Percentiles rank a stretch among this genome's conserved stretches.
phyloP scores from a whole-genome alignment of 2,329 filamentous ascomycete species.

The Ascosphaera aggregata region DNA sequence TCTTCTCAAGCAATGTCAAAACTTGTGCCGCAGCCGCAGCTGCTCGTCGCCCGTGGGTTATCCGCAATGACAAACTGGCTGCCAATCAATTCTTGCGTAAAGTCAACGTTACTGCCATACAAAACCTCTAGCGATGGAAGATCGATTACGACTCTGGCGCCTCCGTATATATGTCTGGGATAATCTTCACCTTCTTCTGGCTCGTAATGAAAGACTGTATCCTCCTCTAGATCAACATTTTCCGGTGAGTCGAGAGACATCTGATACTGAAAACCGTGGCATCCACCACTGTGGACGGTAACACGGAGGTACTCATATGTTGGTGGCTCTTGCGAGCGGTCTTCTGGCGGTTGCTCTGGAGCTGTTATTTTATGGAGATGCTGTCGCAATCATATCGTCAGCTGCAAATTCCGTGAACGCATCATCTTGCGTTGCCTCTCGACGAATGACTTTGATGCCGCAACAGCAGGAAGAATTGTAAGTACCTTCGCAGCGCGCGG shows the following conservation, averaged over 20 bases:
- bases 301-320: constrained; percentile 61
- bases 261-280: constrained; percentile 93
- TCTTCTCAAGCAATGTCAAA: constrained; percentile 62
- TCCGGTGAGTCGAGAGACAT: constrained; percentile 50
- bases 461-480: background rate
- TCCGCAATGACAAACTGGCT: constrained; percentile 93
- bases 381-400: constrained; percentile 8
- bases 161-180: constrained; percentile 19
- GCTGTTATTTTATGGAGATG: constrained; percentile 54
- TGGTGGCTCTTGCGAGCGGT: constrained; percentile 32
- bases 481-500: constrained; percentile 53
- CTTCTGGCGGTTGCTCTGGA: constrained; percentile 18
- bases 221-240: constrained; percentile 46
- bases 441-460: background rate
- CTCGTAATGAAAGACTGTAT: constrained; percentile 62
- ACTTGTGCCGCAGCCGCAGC: constrained; percentile 90
- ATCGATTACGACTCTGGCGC: constrained; percentile 73
- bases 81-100: constrained; percentile 83
- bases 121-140: constrained; percentile 66
- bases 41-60: constrained; percentile 77
- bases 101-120: constrained; percentile 88
- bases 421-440: too few species aligned
- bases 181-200: constrained; percentile 10
- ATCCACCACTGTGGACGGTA: constrained; percentile 78
- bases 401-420: constrained; percentile 1